Percentiles rank a stretch among this genome's conserved stretches.
phyloP scores from a whole-genome alignment of 805 yeast genomes.

The Naumovozyma castellii region DNA sequence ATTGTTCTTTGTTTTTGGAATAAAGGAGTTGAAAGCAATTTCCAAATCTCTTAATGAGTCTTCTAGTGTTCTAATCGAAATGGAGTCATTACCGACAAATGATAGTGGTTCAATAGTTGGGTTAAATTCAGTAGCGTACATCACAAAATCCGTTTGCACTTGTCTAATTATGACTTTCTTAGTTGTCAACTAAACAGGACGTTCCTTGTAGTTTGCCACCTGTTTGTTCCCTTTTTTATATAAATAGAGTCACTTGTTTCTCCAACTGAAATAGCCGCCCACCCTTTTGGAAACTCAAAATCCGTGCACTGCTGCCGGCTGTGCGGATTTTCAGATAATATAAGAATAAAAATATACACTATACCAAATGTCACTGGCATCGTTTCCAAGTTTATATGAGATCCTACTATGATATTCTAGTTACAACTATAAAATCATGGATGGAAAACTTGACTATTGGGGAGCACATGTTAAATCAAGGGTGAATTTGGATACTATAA shows the following conservation, averaged over 20 bases:
- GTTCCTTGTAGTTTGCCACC: background rate
- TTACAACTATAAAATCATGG: too few species aligned
- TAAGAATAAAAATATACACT: too few species aligned
- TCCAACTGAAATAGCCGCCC: background rate
- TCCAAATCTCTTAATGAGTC: slow-evolving; percentile 15
- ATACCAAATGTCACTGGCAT: too few species aligned
- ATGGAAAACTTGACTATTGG: too few species aligned
- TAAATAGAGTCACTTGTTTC: background rate
- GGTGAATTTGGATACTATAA: too few species aligned
- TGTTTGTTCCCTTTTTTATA: too few species aligned
- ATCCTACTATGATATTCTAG: too few species aligned
- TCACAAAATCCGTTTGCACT: background rate
- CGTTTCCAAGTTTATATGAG: too few species aligned
- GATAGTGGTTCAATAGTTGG: background rate
- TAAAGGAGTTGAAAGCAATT: slow-evolving; percentile 3
- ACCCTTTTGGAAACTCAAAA: background rate
- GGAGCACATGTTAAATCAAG: too few species aligned
- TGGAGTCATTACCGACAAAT: background rate
- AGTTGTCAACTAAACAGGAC: too few species aligned
- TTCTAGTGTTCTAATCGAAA: slow-evolving; percentile 9
- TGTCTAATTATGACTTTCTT: too few species aligned
- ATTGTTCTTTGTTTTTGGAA: too few species aligned
- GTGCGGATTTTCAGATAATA: background rate
- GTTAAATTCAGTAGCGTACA: background rate
- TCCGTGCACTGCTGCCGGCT: background rate